These are phyloP conservation scores for Tritrichomonas foetus DNA, from an alignment of 208 protist species.

Conservation along the genomic window DNA sequence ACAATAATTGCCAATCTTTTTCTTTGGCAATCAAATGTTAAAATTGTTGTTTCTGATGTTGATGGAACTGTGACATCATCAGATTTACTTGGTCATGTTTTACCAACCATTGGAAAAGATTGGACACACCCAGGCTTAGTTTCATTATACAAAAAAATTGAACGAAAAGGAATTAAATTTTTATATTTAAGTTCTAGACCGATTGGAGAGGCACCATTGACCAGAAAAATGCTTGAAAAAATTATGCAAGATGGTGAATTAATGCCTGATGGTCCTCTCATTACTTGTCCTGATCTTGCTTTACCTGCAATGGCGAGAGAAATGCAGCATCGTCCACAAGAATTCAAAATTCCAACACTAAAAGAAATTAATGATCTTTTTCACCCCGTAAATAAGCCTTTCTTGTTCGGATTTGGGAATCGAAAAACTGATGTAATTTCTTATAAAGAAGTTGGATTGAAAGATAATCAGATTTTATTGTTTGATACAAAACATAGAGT, in stretches of 20 bases:
- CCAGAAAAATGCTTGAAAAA: neutral
- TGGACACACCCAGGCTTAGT: conserved; percentile 43
- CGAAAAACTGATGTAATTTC: neutral
- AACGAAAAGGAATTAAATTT: neutral
- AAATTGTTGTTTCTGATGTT: conserved; percentile 90
- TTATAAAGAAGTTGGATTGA: neutral
- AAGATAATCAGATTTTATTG: neutral
- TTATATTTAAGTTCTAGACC: neutral
- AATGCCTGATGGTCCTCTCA: neutral
- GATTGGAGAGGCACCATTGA: neutral
- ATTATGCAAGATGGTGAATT: neutral
- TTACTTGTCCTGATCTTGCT: neutral
- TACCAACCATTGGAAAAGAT: conserved; percentile 47
- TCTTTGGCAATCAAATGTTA: conserved; percentile 74
- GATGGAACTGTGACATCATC: conserved; percentile 93
- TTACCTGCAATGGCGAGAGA: neutral
- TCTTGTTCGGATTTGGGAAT: neutral
- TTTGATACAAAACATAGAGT: conserved; percentile 25
- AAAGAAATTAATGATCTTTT: neutral
- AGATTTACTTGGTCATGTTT: conserved; percentile 48
- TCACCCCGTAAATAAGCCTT: neutral
- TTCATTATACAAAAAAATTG: neutral
- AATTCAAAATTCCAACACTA: neutral
- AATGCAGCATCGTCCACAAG: neutral
- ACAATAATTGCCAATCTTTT: conserved; percentile 73